phyloP scores from a whole-genome alignment of 1,139 yeast species.

The Neolecta irregularis region DNA sequence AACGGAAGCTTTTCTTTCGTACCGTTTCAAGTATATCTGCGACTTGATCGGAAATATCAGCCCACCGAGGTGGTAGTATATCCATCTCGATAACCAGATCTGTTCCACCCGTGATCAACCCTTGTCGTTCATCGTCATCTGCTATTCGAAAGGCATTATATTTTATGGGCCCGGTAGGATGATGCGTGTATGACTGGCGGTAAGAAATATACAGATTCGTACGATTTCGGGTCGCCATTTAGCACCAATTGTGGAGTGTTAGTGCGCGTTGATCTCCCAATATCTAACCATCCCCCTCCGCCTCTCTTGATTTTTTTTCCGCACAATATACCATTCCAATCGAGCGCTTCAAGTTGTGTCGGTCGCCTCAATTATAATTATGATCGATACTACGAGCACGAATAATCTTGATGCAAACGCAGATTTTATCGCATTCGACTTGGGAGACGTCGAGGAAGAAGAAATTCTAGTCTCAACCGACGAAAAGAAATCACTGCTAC shows the following conservation, averaged over 20 bases:
- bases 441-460: conserved; percentile 16
- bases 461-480: conserved; percentile 16
- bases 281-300: no score
- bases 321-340: no score
- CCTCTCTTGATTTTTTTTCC: no score
- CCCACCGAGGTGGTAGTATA: conserved; percentile 56
- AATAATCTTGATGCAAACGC: conserved; percentile 7
- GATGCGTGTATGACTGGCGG: conserved; percentile 30
- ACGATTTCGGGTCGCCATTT: conserved; percentile 24
- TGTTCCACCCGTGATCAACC: conserved; percentile 30
- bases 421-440: conserved; percentile 25
- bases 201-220: conserved; percentile 31
- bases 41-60: conserved; percentile 57
- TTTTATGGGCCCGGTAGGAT: conserved; percentile 8
- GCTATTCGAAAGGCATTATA: conserved; percentile 11
- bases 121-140: conserved; percentile 45
- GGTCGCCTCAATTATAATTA: no score
- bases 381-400: background rate
- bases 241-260: no score
- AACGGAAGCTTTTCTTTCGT: conserved; percentile 35
- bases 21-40: conserved; percentile 43
- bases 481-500: background rate
- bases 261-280: no score
- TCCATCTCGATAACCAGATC: conserved; percentile 35
- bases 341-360: no score